Percentiles rank a stretch among this genome's conserved stretches.
Conservation (phyloP, 2,329 filamentous ascomycete genomes). For the Cordyceps tenuipes region DNA sequence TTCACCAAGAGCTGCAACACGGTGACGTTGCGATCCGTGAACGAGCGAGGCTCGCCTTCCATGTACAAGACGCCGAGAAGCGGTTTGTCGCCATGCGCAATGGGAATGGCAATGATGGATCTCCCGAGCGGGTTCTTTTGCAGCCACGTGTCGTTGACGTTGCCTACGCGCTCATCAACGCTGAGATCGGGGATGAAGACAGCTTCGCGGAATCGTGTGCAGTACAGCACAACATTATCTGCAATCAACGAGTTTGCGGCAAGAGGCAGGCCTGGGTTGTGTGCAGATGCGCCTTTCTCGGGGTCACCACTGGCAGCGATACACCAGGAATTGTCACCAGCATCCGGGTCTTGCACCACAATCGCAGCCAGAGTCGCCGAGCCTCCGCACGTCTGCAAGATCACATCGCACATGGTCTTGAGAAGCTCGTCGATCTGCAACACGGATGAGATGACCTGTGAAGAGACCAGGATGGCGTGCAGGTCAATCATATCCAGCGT, state of each 20-base stretch:
- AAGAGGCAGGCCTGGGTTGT: slow-evolving; percentile 56
- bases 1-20: slow-evolving; percentile 65
- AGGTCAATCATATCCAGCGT: slow-evolving; percentile 78
- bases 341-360: slow-evolving; percentile 59
- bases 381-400: slow-evolving; percentile 66
- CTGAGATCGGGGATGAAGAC: slow-evolving; percentile 68
- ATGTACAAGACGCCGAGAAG: slow-evolving; percentile 69
- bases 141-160: slow-evolving; percentile 62
- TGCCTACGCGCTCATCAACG: slow-evolving; percentile 69
- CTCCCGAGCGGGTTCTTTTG: slow-evolving; percentile 60
- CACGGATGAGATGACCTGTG: slow-evolving; percentile 72
- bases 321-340: slow-evolving; percentile 43
- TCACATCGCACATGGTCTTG: slow-evolving; percentile 74
- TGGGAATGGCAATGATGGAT: slow-evolving; percentile 72
- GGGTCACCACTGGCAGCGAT: slow-evolving; percentile 67
- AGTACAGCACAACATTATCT: slow-evolving; percentile 69
- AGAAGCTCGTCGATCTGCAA: slow-evolving; percentile 67
- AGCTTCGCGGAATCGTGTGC: slow-evolving; percentile 65
- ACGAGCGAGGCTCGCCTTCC: slow-evolving; percentile 65
- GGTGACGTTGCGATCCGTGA: slow-evolving; percentile 64
- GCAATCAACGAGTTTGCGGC: slow-evolving; percentile 61
- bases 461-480: slow-evolving; percentile 69
- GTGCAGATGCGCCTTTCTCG: slow-evolving; percentile 58
- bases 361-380: slow-evolving; percentile 65
- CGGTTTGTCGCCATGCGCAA: slow-evolving; percentile 61